A percentile compares a stretch with the other conserved stretches of the same genome.
These are phyloP conservation scores for Dalbergia cultrata DNA, from an alignment of 306 rosid genomes.

Conservation along the genomic window DNA sequence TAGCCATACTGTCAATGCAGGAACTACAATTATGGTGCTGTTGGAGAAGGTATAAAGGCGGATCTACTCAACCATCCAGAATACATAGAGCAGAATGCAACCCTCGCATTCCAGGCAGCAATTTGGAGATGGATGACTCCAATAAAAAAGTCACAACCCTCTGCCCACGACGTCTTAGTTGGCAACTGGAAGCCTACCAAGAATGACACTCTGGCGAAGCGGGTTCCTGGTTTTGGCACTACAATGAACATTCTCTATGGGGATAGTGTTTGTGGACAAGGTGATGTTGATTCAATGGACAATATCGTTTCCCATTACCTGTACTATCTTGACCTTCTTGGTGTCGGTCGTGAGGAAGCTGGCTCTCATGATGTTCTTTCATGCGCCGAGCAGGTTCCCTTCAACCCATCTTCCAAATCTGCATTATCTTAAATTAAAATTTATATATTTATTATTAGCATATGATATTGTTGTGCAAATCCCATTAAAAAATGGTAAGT, in stretches of 20 bases:
- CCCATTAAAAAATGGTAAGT: conserved; percentile 42
- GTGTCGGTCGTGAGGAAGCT: conserved; percentile 75
- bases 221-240: conserved; percentile 87
- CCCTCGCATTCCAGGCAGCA: conserved; percentile 93
- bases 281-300: conserved; percentile 86
- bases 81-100: conserved; percentile 94
- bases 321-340: conserved; percentile 83
- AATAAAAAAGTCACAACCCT: conserved; percentile 79
- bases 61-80: conserved; percentile 89
- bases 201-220: conserved; percentile 79
- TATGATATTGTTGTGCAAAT: conserved; percentile 49
- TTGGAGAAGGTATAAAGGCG: conserved; percentile 75
- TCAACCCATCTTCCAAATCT: conserved; percentile 69
- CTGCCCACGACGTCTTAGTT: conserved; percentile 83
- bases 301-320: conserved; percentile 77
- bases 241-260: conserved; percentile 97
- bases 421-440: conserved; percentile 67
- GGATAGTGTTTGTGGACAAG: conserved; percentile 77
- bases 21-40: conserved; percentile 91
- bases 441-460: conserved; percentile 46
- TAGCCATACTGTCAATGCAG: conserved; percentile 51
- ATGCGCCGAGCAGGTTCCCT: conserved; percentile 81
- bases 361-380: conserved; percentile 71
- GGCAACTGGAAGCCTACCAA: conserved; percentile 95
- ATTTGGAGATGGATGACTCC: conserved; percentile 92